Percentiles rank a stretch among this genome's conserved stretches.
These are phyloP conservation scores for Podospora sp. DNA, from an alignment of 495 filamentous ascomycete species.

Conservation along the genomic window DNA sequence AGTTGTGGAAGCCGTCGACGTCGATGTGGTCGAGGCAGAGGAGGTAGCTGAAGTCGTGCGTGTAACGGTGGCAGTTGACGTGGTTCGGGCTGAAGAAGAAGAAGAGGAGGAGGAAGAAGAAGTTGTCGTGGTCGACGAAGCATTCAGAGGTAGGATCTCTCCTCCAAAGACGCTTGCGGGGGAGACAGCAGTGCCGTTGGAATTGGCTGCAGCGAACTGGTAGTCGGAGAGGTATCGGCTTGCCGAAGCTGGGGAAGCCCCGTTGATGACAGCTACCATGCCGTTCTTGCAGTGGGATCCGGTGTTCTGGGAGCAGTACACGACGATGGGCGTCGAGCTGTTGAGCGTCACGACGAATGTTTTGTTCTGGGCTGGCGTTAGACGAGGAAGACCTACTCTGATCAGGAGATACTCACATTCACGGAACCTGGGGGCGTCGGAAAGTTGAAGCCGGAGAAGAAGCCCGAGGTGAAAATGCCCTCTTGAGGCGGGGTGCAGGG, in stretches of 20 bases:
- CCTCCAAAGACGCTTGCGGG: slow-evolving; percentile 29
- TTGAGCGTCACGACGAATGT: slow-evolving; percentile 55
- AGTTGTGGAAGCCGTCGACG: not conserved
- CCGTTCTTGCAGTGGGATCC: slow-evolving; percentile 39
- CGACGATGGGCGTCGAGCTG: slow-evolving; percentile 55
- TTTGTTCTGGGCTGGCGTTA: slow-evolving; percentile 24
- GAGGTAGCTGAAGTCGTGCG: not conserved
- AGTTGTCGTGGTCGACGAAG: not conserved
- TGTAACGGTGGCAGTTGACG: not conserved
- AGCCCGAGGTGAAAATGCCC: slow-evolving; percentile 40
- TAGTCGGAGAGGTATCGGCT: too few relatives aligned
- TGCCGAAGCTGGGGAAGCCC: too few relatives aligned
- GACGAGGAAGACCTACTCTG: not conserved
- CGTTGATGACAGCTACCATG: slow-evolving; percentile 44
- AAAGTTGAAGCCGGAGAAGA: slow-evolving; percentile 52
- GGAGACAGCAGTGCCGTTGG: slow-evolving; percentile 20
- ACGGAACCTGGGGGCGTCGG: slow-evolving; percentile 25
- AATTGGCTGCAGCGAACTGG: too few relatives aligned
- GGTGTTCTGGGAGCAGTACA: slow-evolving; percentile 53
- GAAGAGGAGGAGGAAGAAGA: too few relatives aligned
- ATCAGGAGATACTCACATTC: slow-evolving; percentile 29
- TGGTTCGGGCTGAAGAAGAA: not conserved
- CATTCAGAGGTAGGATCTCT: not conserved
- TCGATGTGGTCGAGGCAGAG: too few relatives aligned
- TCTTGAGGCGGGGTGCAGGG: not conserved